A percentile compares a stretch with the other conserved stretches of the same genome.
These are phyloP conservation scores for Alisma plantagoaquatica DNA, from an alignment of 106 monocot genomes.

Conservation along the genomic window DNA sequence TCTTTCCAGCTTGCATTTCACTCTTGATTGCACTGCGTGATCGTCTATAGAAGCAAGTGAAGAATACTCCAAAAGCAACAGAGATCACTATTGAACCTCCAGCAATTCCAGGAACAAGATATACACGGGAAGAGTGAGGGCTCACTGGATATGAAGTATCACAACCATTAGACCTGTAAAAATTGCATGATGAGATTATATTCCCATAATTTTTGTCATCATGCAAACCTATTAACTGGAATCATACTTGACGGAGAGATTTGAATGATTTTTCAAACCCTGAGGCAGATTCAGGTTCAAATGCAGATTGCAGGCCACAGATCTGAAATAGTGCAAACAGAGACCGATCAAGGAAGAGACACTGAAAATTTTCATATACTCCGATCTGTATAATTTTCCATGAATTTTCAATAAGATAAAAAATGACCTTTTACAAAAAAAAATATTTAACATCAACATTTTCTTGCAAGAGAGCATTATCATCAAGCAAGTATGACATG, in stretches of 20 bases:
- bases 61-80: slow-evolving; percentile 27
- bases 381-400: not conserved
- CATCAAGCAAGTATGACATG: too few relatives aligned
- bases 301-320: not conserved
- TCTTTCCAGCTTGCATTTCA: slow-evolving; percentile 9
- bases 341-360: not conserved
- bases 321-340: not conserved
- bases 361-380: not conserved
- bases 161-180: slow-evolving; percentile 27
- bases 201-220: not conserved
- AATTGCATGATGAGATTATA: not conserved
- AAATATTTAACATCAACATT: too few relatives aligned
- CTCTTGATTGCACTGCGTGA: slow-evolving; percentile 5
- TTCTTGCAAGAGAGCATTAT: too few relatives aligned
- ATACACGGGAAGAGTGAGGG: not conserved
- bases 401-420: not conserved
- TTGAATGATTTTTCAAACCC: not conserved
- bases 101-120: slow-evolving; percentile 26
- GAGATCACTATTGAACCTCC: slow-evolving; percentile 40
- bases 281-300: not conserved
- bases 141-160: slow-evolving; percentile 1
- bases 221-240: not conserved
- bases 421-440: too few relatives aligned
- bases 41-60: slow-evolving; percentile 40
- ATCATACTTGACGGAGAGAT: not conserved